phyloP scores from a whole-genome alignment of 306 rosid genomes.

The Sicyos baderoa region DNA sequence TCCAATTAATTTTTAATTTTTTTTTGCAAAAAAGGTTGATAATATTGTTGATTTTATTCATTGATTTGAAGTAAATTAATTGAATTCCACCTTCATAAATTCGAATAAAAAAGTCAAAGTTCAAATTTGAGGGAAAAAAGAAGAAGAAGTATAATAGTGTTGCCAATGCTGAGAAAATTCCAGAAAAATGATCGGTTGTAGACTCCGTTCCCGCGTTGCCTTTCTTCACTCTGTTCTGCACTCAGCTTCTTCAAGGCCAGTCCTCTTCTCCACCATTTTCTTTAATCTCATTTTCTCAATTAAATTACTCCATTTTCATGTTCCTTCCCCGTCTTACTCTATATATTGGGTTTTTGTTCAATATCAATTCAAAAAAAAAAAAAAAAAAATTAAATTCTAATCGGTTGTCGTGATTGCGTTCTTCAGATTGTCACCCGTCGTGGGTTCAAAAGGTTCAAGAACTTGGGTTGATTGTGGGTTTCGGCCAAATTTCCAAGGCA shows the following conservation, averaged over 20 bases:
- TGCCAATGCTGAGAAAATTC: not conserved
- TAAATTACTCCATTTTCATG: not conserved
- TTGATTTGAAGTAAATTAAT: too few species aligned
- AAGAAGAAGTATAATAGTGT: not conserved
- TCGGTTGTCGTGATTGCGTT: conserved; percentile 12
- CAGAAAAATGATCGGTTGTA: conserved; percentile 32
- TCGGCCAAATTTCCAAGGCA: conserved; percentile 47
- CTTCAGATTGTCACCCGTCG: conserved; percentile 33
- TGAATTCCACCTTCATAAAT: too few species aligned
- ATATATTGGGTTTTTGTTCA: not conserved
- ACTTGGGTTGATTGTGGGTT: conserved; percentile 21
- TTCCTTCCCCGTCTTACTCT: not conserved
- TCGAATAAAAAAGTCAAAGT: too few species aligned
- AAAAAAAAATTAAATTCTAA: conserved; percentile 7
- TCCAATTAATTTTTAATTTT: too few species aligned
- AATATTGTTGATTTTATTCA: too few species aligned
- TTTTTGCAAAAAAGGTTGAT: too few species aligned
- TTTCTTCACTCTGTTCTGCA: conserved; percentile 24
- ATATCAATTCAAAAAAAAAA: conserved; percentile 12
- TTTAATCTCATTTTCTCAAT: not conserved
- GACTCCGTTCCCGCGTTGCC: conserved; percentile 30
- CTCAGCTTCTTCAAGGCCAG: conserved; percentile 37
- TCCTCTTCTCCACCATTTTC: conserved; percentile 12
- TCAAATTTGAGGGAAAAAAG: too few species aligned
- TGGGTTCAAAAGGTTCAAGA: conserved; percentile 15